Conservation (phyloP, 2,329 filamentous ascomycete species). For the Aspergillus thermomutatus region DNA sequence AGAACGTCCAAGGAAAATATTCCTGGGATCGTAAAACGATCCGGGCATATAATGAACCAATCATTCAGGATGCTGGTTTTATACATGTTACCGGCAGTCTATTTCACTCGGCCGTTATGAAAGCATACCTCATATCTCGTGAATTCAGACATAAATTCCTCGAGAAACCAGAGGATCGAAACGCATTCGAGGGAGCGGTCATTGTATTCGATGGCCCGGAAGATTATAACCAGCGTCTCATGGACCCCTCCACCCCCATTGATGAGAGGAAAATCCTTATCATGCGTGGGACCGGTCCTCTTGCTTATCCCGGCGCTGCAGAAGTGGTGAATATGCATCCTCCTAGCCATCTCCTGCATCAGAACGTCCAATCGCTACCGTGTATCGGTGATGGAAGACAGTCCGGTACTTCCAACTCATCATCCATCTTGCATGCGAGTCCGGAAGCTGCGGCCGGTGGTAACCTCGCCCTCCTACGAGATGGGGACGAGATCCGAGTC, state of each 20-base stretch:
- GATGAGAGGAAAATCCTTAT: constrained; percentile 45
- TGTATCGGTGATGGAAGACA: constrained; percentile 56
- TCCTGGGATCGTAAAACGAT: constrained; percentile 52
- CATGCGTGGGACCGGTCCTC: constrained; percentile 49
- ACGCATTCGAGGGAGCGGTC: constrained; percentile 48
- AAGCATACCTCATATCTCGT: constrained; percentile 49
- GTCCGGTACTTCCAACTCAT: constrained; percentile 54
- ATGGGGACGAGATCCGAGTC: constrained; percentile 51
- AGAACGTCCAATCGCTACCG: constrained; percentile 47
- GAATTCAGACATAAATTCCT: constrained; percentile 46
- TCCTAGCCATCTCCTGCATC: constrained; percentile 42
- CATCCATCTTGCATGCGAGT: constrained; percentile 54
- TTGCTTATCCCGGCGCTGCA: constrained; percentile 50
- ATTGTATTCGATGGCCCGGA: constrained; percentile 52
- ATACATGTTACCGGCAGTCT: constrained; percentile 48
- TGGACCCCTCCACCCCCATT: constrained; percentile 38
- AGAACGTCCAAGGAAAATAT: constrained; percentile 44
- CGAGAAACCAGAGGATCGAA: constrained; percentile 44
- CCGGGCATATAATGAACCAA: constrained; percentile 43
- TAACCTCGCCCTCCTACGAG: constrained; percentile 49
- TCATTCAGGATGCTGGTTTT: constrained; percentile 52
- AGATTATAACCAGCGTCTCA: constrained; percentile 46
- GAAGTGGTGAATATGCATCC: constrained; percentile 55
- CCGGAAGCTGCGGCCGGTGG: constrained; percentile 55
- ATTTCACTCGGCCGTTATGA: constrained; percentile 54